Evolutionary conservation across 2,329 filamentous ascomycete species (phyloP), one percentile per base, ranked within the genome.

Genomic region (Colletotrichum sp.): DNA sequence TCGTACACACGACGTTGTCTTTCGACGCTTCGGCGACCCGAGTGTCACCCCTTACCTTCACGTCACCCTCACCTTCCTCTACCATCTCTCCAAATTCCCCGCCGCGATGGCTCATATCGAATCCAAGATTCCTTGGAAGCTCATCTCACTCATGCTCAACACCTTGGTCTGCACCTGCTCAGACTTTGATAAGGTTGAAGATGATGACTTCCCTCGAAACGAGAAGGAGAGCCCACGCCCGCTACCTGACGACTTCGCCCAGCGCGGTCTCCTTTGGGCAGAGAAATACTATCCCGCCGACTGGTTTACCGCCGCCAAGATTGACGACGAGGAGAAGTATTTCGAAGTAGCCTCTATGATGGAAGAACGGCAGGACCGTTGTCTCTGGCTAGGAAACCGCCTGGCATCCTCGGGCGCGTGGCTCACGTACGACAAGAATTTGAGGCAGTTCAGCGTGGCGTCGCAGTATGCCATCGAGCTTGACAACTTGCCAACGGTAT

Each of bases 301-400:
- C 1, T 94, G 90, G 89, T 94, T 94, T 77, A 77, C 80, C 0
- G 86, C 87, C 11, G 86, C 88, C 1, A 87, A 88, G 72, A 86
- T 91, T 7, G 92, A 94, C 31, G 92, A 94, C n/a, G 91, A 93
- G 13, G 92, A 94, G 74, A 89, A 91, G 55, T 88, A 88, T 18
- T 88, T 94, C 59, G 92, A 94, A 77, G 81, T 89, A 0, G 83
- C 90, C 0, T 92, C 90, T 0, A 92, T 92, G 79, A 85, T 85
- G 0, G 86, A 87, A 18, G 84, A 89, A n/a, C 85, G 92, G 8
- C 87, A 87, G 38, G 89, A 91, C 66, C 85, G 92, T 0, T 88
- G 92, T 0, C 78, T 94, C 0, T 92, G 89, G 84, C 80, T 93
- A 0, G 91, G 87, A 0, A 84, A 86, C 59, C 84, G 81, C 8